Percentiles rank a stretch among this genome's conserved stretches.
phyloP scores from a whole-genome alignment of 2,329 filamentous ascomycete genomes.

The Penicillium sp. region DNA sequence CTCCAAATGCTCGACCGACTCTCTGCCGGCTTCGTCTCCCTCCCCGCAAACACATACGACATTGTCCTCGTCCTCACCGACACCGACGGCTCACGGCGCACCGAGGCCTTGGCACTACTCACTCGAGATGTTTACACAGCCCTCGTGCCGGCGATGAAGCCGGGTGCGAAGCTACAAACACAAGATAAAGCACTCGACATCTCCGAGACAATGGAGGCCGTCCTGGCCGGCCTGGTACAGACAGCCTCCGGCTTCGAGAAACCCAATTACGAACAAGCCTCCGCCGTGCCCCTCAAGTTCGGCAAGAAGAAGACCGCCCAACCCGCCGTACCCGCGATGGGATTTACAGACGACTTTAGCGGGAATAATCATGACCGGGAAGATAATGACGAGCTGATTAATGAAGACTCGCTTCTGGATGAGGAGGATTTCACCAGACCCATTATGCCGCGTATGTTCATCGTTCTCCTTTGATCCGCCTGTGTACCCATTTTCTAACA shows the following conservation, averaged over 20 bases:
- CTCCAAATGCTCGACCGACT: constrained; percentile 98
- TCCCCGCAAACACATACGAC: constrained; percentile 78
- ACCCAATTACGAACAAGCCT: constrained; percentile 58
- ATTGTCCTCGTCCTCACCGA: constrained; percentile 80
- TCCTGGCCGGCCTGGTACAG: constrained; percentile 25
- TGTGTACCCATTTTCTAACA: not conserved
- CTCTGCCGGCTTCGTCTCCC: constrained; percentile 72
- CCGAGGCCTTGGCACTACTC: constrained; percentile 65
- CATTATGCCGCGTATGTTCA: constrained; percentile 72
- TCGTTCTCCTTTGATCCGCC: not conserved
- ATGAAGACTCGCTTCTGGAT: constrained; percentile 82
- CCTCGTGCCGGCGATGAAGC: constrained; percentile 68
- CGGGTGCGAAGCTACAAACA: constrained; percentile 59
- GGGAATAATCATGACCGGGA: constrained; percentile 48
- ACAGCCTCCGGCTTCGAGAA: constrained; percentile 65
- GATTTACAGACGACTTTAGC: constrained; percentile 37
- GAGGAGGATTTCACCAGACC: constrained; percentile 79
- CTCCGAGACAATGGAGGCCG: constrained; percentile 34
- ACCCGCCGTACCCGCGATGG: constrained; percentile 33
- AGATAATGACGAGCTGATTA: constrained; percentile 80
- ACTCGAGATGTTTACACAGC: constrained; percentile 65
- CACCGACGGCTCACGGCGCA: constrained; percentile 62
- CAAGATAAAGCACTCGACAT: constrained; percentile 62
- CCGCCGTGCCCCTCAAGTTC: constrained; percentile 63
- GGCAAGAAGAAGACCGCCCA: constrained; percentile 56